Conservation (phyloP, 345 rosid species). For the Hibiscus mutabilis region DNA sequence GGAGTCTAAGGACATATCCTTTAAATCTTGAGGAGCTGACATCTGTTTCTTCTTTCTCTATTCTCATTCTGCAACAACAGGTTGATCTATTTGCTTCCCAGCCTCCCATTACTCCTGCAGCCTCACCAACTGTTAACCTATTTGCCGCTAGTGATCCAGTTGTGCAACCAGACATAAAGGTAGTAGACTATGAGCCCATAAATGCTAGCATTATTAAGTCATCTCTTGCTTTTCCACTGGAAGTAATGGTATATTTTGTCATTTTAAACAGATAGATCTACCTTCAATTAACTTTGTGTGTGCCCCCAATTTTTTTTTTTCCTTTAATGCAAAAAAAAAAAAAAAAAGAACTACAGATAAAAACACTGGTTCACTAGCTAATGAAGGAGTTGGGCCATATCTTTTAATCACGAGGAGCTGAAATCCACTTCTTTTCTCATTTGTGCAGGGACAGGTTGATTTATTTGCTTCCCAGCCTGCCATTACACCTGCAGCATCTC, state of each 20-base stretch:
- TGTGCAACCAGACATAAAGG: conserved; percentile 38
- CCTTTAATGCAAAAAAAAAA: no score
- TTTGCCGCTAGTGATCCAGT: conserved; percentile 52
- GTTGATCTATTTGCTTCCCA: conserved; percentile 44
- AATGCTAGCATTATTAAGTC: conserved; percentile 20
- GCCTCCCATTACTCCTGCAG: conserved; percentile 39
- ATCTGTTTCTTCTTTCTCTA: not conserved
- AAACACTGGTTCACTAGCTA: not conserved
- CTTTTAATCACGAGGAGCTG: conserved; percentile 5
- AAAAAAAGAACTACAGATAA: no score
- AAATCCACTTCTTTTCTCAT: conserved; percentile 2
- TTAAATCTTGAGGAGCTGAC: not conserved
- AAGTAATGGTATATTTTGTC: no score
- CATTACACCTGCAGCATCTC: conserved; percentile 40
- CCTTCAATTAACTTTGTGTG: no score
- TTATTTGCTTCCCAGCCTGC: conserved; percentile 37
- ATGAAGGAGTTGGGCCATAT: conserved; percentile 9
- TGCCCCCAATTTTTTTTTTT: no score
- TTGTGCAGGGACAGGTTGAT: conserved; percentile 45
- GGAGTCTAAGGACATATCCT: not conserved
- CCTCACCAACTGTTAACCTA: conserved; percentile 50
- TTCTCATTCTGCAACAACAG: conserved; percentile 30
- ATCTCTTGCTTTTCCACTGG: conserved; percentile 28
- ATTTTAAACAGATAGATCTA: no score
- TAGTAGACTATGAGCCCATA: conserved; percentile 28